Conservation (phyloP, 352 stramenopile genomes). For the Poterioochromonas sp. region DNA sequence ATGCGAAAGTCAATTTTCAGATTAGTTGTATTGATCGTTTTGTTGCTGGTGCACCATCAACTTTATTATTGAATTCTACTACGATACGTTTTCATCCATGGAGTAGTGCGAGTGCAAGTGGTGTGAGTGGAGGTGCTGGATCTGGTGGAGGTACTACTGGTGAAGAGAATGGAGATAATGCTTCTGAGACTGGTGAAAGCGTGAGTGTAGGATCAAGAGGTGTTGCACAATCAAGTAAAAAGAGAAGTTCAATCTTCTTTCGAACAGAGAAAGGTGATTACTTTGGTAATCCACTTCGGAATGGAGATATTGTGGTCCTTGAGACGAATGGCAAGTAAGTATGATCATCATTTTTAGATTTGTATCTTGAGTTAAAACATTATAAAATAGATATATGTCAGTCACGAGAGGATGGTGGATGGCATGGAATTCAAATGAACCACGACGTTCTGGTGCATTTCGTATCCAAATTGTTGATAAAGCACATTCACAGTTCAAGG, state of each 20-base stretch:
- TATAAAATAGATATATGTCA: slow-evolving; percentile 21
- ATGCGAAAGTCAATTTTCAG: neutral
- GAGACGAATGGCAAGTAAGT: slow-evolving; percentile 26
- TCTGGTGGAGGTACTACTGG: neutral
- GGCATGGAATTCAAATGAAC: slow-evolving; percentile 10
- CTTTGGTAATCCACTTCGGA: neutral
- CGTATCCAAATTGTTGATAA: slow-evolving; percentile 22
- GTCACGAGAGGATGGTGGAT: slow-evolving; percentile 29
- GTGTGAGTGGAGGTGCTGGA: neutral
- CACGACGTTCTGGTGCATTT: slow-evolving; percentile 20
- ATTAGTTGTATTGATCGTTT: slow-evolving; percentile 10
- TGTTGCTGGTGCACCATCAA: slow-evolving; percentile 5
- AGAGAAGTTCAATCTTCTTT: neutral
- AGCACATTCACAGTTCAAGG: slow-evolving; percentile 20
- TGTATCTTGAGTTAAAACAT: too few species aligned
- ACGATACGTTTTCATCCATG: slow-evolving; percentile 4
- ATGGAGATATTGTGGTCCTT: slow-evolving; percentile 24
- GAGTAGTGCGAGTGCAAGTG: neutral
- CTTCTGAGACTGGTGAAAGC: neutral
- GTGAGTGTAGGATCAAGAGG: neutral
- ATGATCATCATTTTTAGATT: too few species aligned
- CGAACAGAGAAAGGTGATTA: neutral
- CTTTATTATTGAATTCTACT: neutral
- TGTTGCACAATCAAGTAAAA: neutral
- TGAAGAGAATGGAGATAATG: neutral